Conservation (phyloP, 1,284 basidiomycete species). For the Marasmius tenuissimus region DNA sequence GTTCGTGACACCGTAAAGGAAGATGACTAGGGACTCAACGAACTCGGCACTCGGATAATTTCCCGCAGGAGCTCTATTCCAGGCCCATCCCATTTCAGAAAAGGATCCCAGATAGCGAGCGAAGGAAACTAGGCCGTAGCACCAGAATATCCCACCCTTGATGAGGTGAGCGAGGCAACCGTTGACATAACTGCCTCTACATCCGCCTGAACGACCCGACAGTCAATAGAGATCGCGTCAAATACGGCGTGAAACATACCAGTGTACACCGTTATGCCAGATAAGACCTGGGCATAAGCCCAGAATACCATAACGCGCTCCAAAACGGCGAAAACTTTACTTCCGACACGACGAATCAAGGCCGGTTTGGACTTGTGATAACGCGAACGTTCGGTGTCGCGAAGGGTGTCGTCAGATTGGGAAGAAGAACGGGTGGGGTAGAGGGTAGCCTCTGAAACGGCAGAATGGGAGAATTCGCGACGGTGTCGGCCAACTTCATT, state of each 20-base stretch:
- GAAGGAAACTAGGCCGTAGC: conserved; percentile 88
- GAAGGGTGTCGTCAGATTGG: conserved; percentile 70
- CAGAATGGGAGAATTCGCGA: conserved; percentile 34
- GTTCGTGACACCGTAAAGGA: conserved; percentile 88
- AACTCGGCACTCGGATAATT: conserved; percentile 78
- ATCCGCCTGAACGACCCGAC: conserved; percentile 52
- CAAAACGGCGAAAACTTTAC: conserved; percentile 46
- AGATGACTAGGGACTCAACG: conserved; percentile 86
- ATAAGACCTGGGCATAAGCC: conserved; percentile 63
- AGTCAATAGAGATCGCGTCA: background rate
- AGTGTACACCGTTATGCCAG: conserved; percentile 78
- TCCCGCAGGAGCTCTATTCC: conserved; percentile 72
- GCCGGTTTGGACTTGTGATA: conserved; percentile 20
- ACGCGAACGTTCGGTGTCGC: conserved; percentile 35
- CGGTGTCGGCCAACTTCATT: conserved; percentile 44
- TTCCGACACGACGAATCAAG: conserved; percentile 41
- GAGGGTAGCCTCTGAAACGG: conserved; percentile 54
- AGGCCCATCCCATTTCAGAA: conserved; percentile 91
- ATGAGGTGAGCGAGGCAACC: conserved; percentile 92
- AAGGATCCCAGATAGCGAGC: conserved; percentile 91
- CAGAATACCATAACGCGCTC: conserved; percentile 70
- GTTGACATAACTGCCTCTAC: conserved; percentile 74
- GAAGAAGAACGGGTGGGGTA: conserved; percentile 42
- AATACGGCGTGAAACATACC: conserved; percentile 26
- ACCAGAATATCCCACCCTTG: conserved; percentile 92